Base-by-base conservation (phyloP, 2,329 filamentous ascomycete species). In the Purpureocillium lavendulum region DNA sequence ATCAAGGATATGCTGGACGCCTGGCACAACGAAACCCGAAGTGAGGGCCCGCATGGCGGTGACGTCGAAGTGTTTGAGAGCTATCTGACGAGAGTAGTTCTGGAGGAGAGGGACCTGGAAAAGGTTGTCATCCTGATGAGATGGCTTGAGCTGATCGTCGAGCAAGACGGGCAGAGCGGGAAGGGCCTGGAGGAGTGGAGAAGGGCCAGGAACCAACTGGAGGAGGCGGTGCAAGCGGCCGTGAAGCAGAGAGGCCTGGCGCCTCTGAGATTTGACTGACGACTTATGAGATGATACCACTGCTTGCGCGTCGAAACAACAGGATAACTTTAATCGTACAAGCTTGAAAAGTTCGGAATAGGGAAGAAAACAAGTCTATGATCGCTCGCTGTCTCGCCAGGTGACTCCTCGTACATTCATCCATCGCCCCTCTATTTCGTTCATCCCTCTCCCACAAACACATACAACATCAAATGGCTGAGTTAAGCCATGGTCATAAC, bases 1-100 rank as follows among this genome's bases (percentile, higher is more conserved):
- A 67, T 97, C 39, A 75, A 88, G 33, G 70, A 77, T 30, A 87
- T 87, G 54, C 66, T 96, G 12, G 75, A 70, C 40, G 77, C 77
- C 4, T 98, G 92, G 92, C 74, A 87, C 47, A 56, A 65, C 3
- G 79, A 82, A 44, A 94, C 90, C 44, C 66, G 60, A 29, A 69
- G 69, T 5, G 82, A 89, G 3, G 87, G 85, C 0, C 92, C 92
- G 2, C 88, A 92, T 59, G 62, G 64, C 0, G 79, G 84, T 41
- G 92, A 98, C 59, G 81, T 90, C 0, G 72, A 71, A 31, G 80
- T 89, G 30, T 68, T 97, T 44, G 76, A 73, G 39, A 74, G 69
- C 51, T 97, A 94, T 58, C 59, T 97, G 24, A 67, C 58, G 5
- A 73, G 73, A 18, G 86, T 97, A 1, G 72, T 95, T 1, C 44